Conservation (phyloP, 257 asterid species). For the Nicotiana knightiana region DNA sequence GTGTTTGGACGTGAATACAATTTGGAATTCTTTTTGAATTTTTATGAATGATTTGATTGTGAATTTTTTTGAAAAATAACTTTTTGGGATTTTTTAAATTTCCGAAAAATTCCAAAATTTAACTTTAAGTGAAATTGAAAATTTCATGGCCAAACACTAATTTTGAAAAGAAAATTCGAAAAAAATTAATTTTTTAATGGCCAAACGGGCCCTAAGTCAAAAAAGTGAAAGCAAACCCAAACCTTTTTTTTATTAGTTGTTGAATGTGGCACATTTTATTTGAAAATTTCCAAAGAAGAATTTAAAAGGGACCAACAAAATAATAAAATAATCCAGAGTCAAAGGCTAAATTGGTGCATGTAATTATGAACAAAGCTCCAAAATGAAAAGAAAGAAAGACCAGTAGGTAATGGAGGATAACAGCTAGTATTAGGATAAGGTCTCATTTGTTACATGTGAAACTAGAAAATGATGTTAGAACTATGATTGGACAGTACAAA, state of each 20-base stretch:
- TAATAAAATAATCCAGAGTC: not conserved
- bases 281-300: slow-evolving; percentile 15
- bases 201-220: not conserved
- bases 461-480: not conserved
- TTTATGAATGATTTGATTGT: no score
- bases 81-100: no score
- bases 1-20: no score
- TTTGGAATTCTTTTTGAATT: no score
- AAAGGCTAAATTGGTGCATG: slow-evolving; percentile 10
- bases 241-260: not conserved
- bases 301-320: not conserved
- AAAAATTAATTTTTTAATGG: no score
- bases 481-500: not conserved
- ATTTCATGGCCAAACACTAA: no score
- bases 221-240: not conserved
- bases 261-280: slow-evolving; percentile 10
- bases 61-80: no score
- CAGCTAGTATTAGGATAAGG: slow-evolving; percentile 18
- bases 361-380: slow-evolving; percentile 1
- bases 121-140: no score
- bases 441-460: slow-evolving; percentile 12
- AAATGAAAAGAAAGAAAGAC: not conserved
- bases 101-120: no score
- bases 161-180: no score
- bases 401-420: not conserved